Percentiles rank a stretch among this genome's conserved stretches.
These are phyloP conservation scores for Microbotryum violaceum DNA, from an alignment of 1,284 basidiomycete species.

Conservation along the genomic window DNA sequence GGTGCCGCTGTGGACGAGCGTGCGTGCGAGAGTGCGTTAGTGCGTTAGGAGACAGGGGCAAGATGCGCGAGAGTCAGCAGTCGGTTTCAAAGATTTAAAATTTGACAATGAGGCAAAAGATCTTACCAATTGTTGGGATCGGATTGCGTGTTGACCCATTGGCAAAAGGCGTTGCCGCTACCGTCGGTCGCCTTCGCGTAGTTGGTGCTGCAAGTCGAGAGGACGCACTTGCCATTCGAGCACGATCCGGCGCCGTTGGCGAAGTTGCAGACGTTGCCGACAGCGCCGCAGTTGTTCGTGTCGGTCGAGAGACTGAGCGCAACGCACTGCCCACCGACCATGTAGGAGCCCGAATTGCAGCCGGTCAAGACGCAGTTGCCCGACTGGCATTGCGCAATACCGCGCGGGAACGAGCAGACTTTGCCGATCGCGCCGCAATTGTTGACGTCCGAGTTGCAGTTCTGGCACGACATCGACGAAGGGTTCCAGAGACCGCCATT, in stretches of 20 bases:
- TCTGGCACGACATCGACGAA: constrained; percentile 7
- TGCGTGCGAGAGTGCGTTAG: no score
- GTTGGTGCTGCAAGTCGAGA: not conserved
- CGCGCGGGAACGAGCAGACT: constrained; percentile 8
- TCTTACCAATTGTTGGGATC: constrained; percentile 19
- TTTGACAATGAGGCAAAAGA: not conserved
- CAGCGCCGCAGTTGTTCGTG: constrained; percentile 15
- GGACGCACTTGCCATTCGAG: not conserved
- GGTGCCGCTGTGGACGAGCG: constrained; percentile 7
- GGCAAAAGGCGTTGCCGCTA: not conserved
- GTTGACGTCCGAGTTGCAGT: constrained; percentile 5
- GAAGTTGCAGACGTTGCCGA: not conserved
- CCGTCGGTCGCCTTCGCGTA: not conserved
- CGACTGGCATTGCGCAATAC: not conserved
- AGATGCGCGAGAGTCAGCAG: not conserved
- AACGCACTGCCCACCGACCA: not conserved
- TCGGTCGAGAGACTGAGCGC: constrained; percentile 1
- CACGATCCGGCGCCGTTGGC: no score
- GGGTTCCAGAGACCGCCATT: constrained; percentile 13
- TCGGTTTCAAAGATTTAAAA: no score
- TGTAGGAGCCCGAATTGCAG: not conserved
- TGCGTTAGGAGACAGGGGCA: no score
- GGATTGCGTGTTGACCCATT: not conserved
- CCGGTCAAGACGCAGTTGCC: not conserved
- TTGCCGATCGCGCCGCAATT: constrained; percentile 18